Evolutionary conservation across 1,284 basidiomycete species (phyloP).

Genomic region (Moesziomyces sp.): DNA sequence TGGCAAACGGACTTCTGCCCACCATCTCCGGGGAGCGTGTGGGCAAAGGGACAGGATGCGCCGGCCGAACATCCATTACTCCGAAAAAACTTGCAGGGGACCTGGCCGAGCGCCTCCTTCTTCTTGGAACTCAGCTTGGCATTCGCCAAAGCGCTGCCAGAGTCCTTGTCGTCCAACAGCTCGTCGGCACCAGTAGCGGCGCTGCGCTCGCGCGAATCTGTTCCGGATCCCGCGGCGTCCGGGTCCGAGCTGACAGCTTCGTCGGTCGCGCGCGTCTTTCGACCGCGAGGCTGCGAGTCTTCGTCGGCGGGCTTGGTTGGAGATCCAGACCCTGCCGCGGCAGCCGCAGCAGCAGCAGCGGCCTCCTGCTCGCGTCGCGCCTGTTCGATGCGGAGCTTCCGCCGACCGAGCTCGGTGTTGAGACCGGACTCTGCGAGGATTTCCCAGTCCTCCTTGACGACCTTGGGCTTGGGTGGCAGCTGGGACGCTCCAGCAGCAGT

Average conservation of each 20-base stretch:
- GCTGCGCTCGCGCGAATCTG: constrained; percentile 31
- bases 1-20: constrained; percentile 84
- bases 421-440: constrained; percentile 52
- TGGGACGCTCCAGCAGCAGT: constrained; percentile 15
- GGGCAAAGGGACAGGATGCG: constrained; percentile 94
- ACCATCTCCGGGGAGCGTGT: constrained; percentile 70
- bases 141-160: constrained; percentile 61
- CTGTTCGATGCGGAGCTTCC: constrained; percentile 48
- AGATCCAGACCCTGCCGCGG: not conserved
- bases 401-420: constrained; percentile 52
- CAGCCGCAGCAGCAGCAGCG: constrained; percentile 19
- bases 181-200: constrained; percentile 27
- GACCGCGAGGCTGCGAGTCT: constrained; percentile 17
- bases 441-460: constrained; percentile 55
- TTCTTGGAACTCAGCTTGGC: constrained; percentile 66
- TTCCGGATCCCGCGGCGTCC: constrained; percentile 14
- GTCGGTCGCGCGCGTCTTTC: constrained; percentile 23
- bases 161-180: constrained; percentile 47
- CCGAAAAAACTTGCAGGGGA: constrained; percentile 98
- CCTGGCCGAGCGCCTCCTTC: constrained; percentile 85
- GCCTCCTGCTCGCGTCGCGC: constrained; percentile 37
- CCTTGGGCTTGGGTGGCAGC: constrained; percentile 36
- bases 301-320: constrained; percentile 13
- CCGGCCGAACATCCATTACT: constrained; percentile 80
- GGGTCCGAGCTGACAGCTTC: constrained; percentile 25